These are phyloP conservation scores for Leishmania tropica DNA, from an alignment of 208 protist species.

Conservation along the genomic window DNA sequence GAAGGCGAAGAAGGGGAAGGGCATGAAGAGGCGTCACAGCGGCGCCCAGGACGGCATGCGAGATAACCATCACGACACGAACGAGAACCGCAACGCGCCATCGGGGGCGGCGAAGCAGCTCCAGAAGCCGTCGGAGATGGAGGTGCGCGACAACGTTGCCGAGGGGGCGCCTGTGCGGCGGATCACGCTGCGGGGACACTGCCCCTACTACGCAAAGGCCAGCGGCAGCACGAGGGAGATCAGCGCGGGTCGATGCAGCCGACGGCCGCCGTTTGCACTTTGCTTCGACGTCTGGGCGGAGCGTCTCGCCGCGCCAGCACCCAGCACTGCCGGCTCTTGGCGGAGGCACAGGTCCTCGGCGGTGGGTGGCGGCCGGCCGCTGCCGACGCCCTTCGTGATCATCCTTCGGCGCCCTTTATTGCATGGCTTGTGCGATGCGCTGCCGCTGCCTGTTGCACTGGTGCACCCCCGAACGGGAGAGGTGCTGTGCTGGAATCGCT, in stretches of 20 bases:
- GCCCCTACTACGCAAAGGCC: conserved; percentile 20
- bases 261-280: conserved; percentile 33
- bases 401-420: conserved; percentile 64
- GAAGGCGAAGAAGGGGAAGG: background rate
- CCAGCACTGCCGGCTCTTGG: background rate
- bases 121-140: background rate
- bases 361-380: background rate
- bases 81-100: background rate
- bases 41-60: background rate
- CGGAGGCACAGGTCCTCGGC: background rate
- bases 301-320: background rate
- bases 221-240: background rate
- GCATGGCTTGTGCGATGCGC: conserved; percentile 60
- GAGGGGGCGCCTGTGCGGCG: conserved; percentile 35
- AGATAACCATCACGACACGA: background rate
- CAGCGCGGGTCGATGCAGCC: background rate
- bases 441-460: conserved; percentile 61
- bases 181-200: conserved; percentile 30
- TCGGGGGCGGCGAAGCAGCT: background rate
- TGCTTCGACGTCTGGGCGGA: conserved; percentile 61
- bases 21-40: background rate
- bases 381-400: conserved; percentile 4
- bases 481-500: conserved; percentile 64
- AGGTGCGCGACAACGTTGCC: background rate
- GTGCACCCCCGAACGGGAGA: conserved; percentile 60